Evolutionary conservation across 306 rosid species (phyloP).

Genomic region (Pyrus betulifolia): DNA sequence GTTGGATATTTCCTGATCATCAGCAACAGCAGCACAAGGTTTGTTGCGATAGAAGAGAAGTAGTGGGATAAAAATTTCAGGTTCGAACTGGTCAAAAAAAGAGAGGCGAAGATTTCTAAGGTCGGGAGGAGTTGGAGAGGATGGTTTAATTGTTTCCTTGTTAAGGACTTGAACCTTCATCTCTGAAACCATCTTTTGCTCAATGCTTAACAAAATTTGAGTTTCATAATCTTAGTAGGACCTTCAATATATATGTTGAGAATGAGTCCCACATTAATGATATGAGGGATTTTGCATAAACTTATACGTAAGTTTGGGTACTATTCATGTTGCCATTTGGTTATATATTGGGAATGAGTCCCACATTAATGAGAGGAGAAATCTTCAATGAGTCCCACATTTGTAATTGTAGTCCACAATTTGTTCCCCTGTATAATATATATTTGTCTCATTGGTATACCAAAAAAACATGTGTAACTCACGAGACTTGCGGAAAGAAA

Average conservation of each 20-base stretch:
- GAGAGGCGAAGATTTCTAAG: background rate
- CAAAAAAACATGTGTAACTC: too few relatives aligned
- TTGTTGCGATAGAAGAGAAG: slow-evolving; percentile 3
- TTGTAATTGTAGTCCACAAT: too few relatives aligned
- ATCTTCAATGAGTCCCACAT: too few relatives aligned
- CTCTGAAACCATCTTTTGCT: background rate
- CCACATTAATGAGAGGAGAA: too few relatives aligned
- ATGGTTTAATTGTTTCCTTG: background rate
- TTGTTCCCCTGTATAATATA: too few relatives aligned
- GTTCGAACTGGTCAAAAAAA: background rate
- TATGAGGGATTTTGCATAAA: too few relatives aligned
- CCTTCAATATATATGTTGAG: background rate
- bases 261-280: too few relatives aligned
- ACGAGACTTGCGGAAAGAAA: too few relatives aligned
- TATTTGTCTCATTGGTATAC: too few relatives aligned
- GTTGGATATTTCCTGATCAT: background rate
- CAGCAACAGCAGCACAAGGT: background rate
- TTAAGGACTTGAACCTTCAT: background rate
- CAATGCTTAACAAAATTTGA: background rate
- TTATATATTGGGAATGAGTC: too few relatives aligned
- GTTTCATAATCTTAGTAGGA: background rate
- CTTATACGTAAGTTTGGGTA: too few relatives aligned
- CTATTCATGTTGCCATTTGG: too few relatives aligned
- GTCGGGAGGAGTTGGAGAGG: background rate
- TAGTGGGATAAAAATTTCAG: background rate